Base-by-base conservation (phyloP, 108 stramenopile genomes). In the Parmales sp. region DNA sequence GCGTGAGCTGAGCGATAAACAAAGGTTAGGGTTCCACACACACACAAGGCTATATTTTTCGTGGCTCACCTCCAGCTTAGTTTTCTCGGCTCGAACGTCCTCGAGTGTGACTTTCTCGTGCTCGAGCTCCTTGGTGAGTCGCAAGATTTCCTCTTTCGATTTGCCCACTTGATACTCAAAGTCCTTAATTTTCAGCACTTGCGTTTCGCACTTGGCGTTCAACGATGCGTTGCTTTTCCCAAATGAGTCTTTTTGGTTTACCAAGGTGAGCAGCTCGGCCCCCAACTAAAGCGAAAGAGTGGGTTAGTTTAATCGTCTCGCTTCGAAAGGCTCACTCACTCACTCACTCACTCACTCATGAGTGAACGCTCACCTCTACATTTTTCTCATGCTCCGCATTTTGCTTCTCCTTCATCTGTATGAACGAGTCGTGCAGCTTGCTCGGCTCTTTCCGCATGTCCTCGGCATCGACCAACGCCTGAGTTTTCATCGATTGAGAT, bases 171-270 rank as follows among this genome's bases (percentile, higher is more conserved):
- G 7, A 20, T 6, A 2, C 16, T 60, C 54, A 11, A 60, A 34
- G 31, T 60, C 54, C 31, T 34, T 13, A 6, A 60, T 60, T 34
- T 60, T 60, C 11, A 34, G 13, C n/a, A 34, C 31, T 28, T 28
- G 31, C 0, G 54, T 60, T 34, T 60, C 54, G 11, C 29, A 16
- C 26, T 60, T 28, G 26, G 54, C 54, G 54, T 4, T 28, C 3
- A 60, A 34, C 8, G 54, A 60, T 11, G 54, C 54, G 20, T 60
- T 60, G 31, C 29, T 60, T 34, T 60, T 60, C 26, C 31, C 36
- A 34, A 60, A 60, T 16, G 29, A 34, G 1, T 60, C 54, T 34
- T 60, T 60, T 34, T 60, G 54, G 54, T 60, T 60, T 34, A 60
- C 2, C 31, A 60, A 34, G 20, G 54, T 60, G 26, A 34, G 7